Base-by-base conservation (phyloP, 2,329 filamentous ascomycete species). In the Drechslerella stenobrocha region DNA sequence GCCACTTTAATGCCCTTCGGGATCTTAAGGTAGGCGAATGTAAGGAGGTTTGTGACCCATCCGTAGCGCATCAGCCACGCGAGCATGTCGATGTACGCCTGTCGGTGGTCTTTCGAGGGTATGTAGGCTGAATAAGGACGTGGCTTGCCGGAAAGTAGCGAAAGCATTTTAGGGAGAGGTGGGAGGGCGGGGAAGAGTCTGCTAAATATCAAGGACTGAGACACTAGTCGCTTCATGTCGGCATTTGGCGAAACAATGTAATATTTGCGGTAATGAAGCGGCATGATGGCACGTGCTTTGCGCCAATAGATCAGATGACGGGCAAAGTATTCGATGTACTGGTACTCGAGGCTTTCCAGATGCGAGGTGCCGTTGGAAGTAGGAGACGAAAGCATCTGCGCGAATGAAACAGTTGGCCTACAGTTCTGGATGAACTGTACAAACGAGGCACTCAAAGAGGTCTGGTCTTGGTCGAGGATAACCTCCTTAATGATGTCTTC, bases 221-320 rank as follows among this genome's bases (percentile, higher is more conserved):
- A 97, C 81, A 46, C 85, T 84, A 52, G 82, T 80, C 60, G 60
- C 44, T 71, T 72, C 73, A 90, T 82, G 73, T 96, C 87, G 69
- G 90, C 90, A 75, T 95, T 95, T 0, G 92, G 91, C 1, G 89
- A 95, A 24, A 96, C 84, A 30, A 97, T 87, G 76, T 97, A 98
- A 8, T 87, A 87, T 75, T 97, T 91, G 47, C 91, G 83, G 42
- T 88, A 87, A 74, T 96, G 90, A 3, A 98, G 82, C 0, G 93
- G 93, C 2, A 90, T 88, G 37, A 97, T 92, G 13, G 92, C 87
- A 66, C 95, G 88, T 46, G 92, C 93, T 60, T 91, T 87, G 22
- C 93, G 86, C 91, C 92, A 97, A 78, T 95, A 95, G 69, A 97
- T 90, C 70, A 98, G 87, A 78, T 97, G 93, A 61, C 89, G 88